phyloP scores from a whole-genome alignment of 2,329 filamentous ascomycete genomes.

The Aspergillus tanneri region DNA sequence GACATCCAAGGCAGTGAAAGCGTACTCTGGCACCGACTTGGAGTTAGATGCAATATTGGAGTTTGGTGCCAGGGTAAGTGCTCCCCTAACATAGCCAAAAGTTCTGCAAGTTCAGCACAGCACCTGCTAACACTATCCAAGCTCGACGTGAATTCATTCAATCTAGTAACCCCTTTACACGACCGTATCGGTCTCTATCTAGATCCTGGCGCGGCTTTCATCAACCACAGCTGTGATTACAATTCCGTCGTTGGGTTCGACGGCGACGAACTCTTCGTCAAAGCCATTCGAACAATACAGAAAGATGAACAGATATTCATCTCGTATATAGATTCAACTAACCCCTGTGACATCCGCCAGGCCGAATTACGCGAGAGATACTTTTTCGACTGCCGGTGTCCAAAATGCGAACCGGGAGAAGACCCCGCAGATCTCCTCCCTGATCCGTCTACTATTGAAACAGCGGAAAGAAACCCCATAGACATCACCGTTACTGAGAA shows the following conservation, averaged over 20 bases:
- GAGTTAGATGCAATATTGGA: slow-evolving; percentile 43
- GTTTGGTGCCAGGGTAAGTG: slow-evolving; percentile 49
- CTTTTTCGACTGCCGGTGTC: slow-evolving; percentile 59
- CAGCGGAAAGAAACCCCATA: slow-evolving; percentile 25
- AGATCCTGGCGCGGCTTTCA: slow-evolving; percentile 53
- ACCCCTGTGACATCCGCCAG: slow-evolving; percentile 52
- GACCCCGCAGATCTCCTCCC: slow-evolving; percentile 11
- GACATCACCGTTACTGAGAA: slow-evolving; percentile 18
- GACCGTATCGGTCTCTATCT: slow-evolving; percentile 61
- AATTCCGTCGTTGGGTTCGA: slow-evolving; percentile 61
- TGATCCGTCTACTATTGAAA: slow-evolving; percentile 17
- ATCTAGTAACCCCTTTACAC: slow-evolving; percentile 55
- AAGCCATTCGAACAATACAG: slow-evolving; percentile 53
- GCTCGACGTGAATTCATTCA: slow-evolving; percentile 60
- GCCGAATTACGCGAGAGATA: slow-evolving; percentile 55
- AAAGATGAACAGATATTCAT: slow-evolving; percentile 60
- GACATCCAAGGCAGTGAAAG: slow-evolving; percentile 54
- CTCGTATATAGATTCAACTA: slow-evolving; percentile 60
- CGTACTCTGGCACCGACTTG: slow-evolving; percentile 52
- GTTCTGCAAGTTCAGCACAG: neutral
- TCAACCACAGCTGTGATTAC: slow-evolving; percentile 64
- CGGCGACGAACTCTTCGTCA: slow-evolving; percentile 50
- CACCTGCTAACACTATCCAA: slow-evolving; percentile 24
- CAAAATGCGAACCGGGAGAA: slow-evolving; percentile 45
- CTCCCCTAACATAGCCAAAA: neutral